A percentile compares a stretch with the other conserved stretches of the same genome.
Evolutionary conservation across 306 rosid genomes (phyloP).

Genomic region (Casuarina glauca): DNA sequence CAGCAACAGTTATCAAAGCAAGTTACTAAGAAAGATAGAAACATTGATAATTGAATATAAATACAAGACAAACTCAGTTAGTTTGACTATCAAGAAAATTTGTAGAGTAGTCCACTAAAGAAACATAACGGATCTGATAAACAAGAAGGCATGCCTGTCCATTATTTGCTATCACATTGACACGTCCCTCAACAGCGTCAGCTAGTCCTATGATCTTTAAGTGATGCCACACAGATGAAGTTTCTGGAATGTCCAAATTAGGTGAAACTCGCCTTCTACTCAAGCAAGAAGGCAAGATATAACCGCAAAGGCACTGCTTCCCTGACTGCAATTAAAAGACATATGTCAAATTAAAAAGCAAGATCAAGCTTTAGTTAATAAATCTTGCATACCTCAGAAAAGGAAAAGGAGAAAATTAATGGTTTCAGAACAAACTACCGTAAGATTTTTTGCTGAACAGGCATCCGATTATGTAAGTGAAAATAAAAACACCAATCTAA

Average conservation of each 20-base stretch:
- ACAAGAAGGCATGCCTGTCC: constrained; percentile 66
- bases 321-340: constrained; percentile 68
- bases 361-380: constrained; percentile 23
- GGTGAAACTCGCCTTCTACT: constrained; percentile 51
- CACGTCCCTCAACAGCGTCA: constrained; percentile 90
- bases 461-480: neutral
- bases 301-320: constrained; percentile 87
- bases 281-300: constrained; percentile 67
- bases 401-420: constrained; percentile 11
- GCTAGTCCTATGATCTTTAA: constrained; percentile 72
- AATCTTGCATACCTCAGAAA: constrained; percentile 13
- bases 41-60: neutral
- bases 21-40: constrained; percentile 1
- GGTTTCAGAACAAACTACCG: constrained; percentile 2
- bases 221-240: constrained; percentile 54
- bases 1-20: constrained; percentile 7
- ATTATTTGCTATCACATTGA: constrained; percentile 71
- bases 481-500: neutral
- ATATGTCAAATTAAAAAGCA: constrained; percentile 23
- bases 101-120: constrained; percentile 1
- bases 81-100: neutral
- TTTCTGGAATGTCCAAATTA: constrained; percentile 58
- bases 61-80: neutral
- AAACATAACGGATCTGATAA: constrained; percentile 19
- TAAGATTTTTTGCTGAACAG: neutral